These are phyloP conservation scores for Aspergillus vadensis DNA, from an alignment of 2,329 filamentous ascomycete species.

Conservation along the genomic window DNA sequence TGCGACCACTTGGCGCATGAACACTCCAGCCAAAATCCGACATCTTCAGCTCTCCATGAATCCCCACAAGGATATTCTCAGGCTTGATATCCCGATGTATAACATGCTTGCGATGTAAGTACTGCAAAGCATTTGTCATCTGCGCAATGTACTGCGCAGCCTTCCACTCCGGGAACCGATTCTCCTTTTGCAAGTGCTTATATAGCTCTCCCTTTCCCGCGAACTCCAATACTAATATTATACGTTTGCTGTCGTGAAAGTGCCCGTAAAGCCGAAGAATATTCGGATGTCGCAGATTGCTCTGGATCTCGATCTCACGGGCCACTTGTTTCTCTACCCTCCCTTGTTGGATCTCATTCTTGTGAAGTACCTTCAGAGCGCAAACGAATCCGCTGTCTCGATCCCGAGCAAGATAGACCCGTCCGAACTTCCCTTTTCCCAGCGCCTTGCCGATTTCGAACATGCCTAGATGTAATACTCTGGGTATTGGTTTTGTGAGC, in stretches of 20 bases:
- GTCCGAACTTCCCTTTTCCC: neutral
- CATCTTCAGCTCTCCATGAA: constrained; percentile 12
- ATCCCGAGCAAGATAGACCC: neutral
- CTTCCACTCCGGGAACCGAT: constrained; percentile 8
- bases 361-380: constrained; percentile 3
- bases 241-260: neutral
- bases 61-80: constrained; percentile 11
- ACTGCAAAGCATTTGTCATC: constrained; percentile 11
- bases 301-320: constrained; percentile 14
- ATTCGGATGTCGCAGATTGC: constrained; percentile 12
- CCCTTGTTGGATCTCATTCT: constrained; percentile 9
- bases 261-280: neutral
- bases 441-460: neutral
- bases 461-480: neutral
- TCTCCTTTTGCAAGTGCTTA: neutral
- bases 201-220: neutral
- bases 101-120: constrained; percentile 11
- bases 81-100: neutral
- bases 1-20: constrained; percentile 9
- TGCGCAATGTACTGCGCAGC: constrained; percentile 11
- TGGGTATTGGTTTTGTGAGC: neutral
- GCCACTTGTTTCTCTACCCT: constrained; percentile 11
- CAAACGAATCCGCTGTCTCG: neutral
- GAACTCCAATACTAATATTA: neutral
- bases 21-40: constrained; percentile 14